These are phyloP conservation scores for Acanthamoeba sp. DNA, from an alignment of 208 protist species.

Conservation along the genomic window DNA sequence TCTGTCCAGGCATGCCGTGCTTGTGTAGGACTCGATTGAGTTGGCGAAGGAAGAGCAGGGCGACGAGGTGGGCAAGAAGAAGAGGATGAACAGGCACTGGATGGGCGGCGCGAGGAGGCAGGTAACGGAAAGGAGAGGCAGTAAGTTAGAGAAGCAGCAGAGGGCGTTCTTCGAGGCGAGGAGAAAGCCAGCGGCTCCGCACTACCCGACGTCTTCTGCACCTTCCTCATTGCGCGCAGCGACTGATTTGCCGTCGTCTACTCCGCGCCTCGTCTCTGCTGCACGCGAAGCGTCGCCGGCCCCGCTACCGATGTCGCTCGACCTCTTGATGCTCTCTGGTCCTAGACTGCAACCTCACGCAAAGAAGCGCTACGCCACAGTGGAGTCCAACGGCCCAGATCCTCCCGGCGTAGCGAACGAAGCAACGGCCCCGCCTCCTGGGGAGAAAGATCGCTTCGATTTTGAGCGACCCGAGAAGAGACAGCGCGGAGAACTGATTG, in stretches of 20 bases:
- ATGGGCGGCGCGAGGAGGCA: conserved; percentile 10
- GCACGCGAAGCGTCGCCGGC: background rate
- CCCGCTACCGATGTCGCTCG: background rate
- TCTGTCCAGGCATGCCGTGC: too few species aligned
- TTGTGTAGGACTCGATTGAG: too few species aligned
- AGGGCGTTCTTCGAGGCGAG: conserved; percentile 34
- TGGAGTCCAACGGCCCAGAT: background rate
- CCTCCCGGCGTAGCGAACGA: too few species aligned
- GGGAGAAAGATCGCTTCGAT: too few species aligned
- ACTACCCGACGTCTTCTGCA: background rate
- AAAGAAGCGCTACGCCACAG: background rate
- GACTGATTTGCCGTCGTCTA: background rate
- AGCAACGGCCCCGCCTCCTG: too few species aligned
- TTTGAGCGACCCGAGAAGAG: too few species aligned
- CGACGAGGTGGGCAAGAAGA: background rate
- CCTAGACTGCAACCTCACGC: background rate
- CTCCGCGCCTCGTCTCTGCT: too few species aligned
- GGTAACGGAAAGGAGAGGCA: background rate
- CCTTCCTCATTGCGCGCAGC: background rate
- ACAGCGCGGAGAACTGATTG: too few species aligned
- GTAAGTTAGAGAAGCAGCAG: background rate
- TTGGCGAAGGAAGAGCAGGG: too few species aligned
- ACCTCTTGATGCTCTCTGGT: conserved; percentile 12
- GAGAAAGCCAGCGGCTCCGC: background rate
- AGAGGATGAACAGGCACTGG: conserved; percentile 45